Evolutionary conservation across 805 yeast genomes (phyloP).

Genomic region (Suhomyces xylopsoci): DNA sequence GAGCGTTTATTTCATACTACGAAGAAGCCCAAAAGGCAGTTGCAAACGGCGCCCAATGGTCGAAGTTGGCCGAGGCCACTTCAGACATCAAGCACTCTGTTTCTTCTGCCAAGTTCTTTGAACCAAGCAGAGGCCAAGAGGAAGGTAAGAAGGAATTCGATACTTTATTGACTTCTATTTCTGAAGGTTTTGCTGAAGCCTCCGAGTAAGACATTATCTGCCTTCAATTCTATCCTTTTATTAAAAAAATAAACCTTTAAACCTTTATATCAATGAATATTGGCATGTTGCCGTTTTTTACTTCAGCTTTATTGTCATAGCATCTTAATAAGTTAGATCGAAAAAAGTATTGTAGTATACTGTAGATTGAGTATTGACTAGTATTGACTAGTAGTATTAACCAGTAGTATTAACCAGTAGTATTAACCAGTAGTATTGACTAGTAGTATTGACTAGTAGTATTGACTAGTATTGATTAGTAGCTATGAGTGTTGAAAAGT

Average conservation of each 20-base stretch:
- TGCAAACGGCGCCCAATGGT: conserved; percentile 91
- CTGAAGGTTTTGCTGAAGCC: conserved; percentile 93
- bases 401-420: too few relatives aligned
- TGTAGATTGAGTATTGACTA: too few relatives aligned
- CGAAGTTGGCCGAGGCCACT: conserved; percentile 85
- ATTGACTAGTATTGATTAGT: too few relatives aligned
- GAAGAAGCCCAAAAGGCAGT: conserved; percentile 98
- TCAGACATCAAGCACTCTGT: conserved; percentile 90
- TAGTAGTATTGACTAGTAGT: too few relatives aligned
- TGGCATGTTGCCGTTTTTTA: conserved; percentile 3
- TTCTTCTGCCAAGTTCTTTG: conserved; percentile 91
- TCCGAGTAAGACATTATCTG: conserved; percentile 57
- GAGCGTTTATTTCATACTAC: conserved; percentile 82
- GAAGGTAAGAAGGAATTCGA: conserved; percentile 76
- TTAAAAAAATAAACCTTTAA: not conserved
- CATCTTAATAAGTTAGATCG: not conserved
- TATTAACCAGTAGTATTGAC: too few relatives aligned
- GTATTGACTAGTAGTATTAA: too few relatives aligned
- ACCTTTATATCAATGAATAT: not conserved
- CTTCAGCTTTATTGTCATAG: conserved; percentile 5
- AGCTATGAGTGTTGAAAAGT: too few relatives aligned
- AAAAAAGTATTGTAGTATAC: not conserved
- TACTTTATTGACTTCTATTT: conserved; percentile 66
- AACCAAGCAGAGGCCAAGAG: conserved; percentile 87
- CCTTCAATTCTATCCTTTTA: conserved; percentile 6